Evolutionary conservation across 768 basidiomycete genomes (phyloP), one percentile per base, ranked within the genome.

Genomic region (Pisolithus sp.): DNA sequence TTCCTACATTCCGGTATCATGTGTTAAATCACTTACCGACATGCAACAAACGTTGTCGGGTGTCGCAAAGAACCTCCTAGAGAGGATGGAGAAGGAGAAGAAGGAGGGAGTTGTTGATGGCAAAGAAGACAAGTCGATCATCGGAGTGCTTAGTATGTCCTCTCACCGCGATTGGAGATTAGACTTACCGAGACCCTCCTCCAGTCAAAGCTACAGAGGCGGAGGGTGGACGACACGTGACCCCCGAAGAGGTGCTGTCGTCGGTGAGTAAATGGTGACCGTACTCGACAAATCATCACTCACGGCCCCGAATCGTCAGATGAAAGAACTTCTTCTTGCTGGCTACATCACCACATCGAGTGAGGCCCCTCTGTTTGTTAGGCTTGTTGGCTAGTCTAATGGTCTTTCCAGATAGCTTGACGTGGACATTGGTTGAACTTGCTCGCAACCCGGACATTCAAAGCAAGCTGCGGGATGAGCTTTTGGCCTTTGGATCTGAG

Each of bases 201-300:
- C 17, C 49, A 75, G 72, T 73, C 47, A 72, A 71, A 53, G 67
- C 72, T 4, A 70, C 70, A 58, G 53, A 46, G 15, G 31, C 59
- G 12, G 59, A 63, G n/a, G 51, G 64, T 0, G 62, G 62, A 37
- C 41, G 52, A 13, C 59, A 51, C 9, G 58, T 68, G 59, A 39
- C 62, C 4, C 18, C 51, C 41, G 57, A 52, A 7, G 66, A 68
- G 50, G 53, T 65, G 21, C n/a, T 57, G 24, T 41, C 47, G 18
- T 43, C 53, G 51, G 54, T 55, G 5, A 18, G 51, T 21, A n/a
- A n/a, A 30, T n/a, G 41, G 5, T n/a, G 12, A 7, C 7, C 13
- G 18, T 40, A 17, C 12, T 20, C 21, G 15, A 24, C 26, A 15
- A 15, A 4, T 15, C 1, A 15, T 34, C 12, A 30, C 34, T 34